Conservation (phyloP, 169 alveolate species). For the Eimeria maxima region DNA sequence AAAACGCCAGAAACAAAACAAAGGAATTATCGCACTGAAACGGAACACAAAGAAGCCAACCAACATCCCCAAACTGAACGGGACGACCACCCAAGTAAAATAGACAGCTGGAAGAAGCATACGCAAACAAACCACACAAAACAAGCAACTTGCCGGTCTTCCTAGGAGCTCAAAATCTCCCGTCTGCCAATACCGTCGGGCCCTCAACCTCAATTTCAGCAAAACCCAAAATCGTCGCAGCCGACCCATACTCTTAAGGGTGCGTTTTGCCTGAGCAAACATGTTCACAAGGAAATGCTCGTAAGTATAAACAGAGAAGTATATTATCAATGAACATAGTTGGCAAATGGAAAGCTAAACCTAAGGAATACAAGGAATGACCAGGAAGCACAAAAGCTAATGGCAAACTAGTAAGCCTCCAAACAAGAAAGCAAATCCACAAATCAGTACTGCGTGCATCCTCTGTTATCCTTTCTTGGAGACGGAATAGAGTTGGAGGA, state of each 20-base stretch:
- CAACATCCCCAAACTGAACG: neutral
- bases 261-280: conserved; percentile 46
- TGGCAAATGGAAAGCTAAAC: neutral
- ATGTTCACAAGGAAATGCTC: neutral
- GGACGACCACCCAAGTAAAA: neutral
- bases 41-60: neutral
- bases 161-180: conserved; percentile 40
- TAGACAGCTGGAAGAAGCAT: neutral
- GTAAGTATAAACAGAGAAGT: neutral
- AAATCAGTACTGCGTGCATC: neutral
- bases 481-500: neutral
- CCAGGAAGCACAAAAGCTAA: neutral
- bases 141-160: conserved; percentile 3
- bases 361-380: too few species aligned
- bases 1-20: neutral
- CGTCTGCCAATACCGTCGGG: conserved; percentile 67
- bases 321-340: neutral
- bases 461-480: too few species aligned
- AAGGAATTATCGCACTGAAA: too few species aligned
- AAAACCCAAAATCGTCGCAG: conserved; percentile 49
- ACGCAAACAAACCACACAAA: neutral
- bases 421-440: neutral
- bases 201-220: conserved; percentile 58
- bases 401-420: neutral
- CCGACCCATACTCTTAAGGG: conserved; percentile 40